phyloP scores from a whole-genome alignment of 768 basidiomycete genomes.

The Cystofilobasidium bisporidii region DNA sequence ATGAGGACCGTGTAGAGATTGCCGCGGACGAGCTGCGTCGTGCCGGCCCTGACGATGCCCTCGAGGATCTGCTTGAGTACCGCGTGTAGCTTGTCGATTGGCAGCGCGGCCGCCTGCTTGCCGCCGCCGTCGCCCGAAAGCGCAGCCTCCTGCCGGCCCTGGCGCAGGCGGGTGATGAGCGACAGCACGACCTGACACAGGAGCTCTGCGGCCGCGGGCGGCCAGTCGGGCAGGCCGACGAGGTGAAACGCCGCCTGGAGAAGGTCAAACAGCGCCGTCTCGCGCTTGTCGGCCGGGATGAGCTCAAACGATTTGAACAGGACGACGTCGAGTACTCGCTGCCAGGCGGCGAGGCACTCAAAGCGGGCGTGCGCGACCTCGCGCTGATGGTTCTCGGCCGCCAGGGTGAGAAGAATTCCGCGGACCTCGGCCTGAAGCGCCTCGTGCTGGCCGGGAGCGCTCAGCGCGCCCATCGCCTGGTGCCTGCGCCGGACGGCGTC shows the following conservation, averaged over 20 bases:
- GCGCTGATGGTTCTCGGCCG: conserved; percentile 76
- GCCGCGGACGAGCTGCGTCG: conserved; percentile 75
- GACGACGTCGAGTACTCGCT: conserved; percentile 68
- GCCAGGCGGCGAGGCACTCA: conserved; percentile 72
- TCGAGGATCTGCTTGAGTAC: conserved; percentile 67
- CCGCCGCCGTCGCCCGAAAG: conserved; percentile 61
- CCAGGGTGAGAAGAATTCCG: conserved; percentile 74
- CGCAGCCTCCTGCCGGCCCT: conserved; percentile 54
- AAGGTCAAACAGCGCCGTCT: conserved; percentile 82
- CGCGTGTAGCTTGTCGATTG: conserved; percentile 49
- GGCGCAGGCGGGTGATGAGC: conserved; percentile 75
- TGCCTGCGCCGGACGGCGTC: conserved; percentile 52
- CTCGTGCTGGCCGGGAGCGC: conserved; percentile 51
- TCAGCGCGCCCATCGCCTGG: conserved; percentile 57
- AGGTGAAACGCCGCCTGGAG: conserved; percentile 63
- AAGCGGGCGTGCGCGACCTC: conserved; percentile 64
- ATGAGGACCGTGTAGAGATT: conserved; percentile 87
- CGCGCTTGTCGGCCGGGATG: conserved; percentile 68
- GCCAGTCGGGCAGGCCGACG: conserved; percentile 54
- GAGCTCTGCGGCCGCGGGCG: conserved; percentile 66
- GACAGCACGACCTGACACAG: conserved; percentile 74
- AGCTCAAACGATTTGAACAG: conserved; percentile 78
- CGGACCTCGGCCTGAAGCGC: conserved; percentile 58
- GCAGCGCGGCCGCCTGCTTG: conserved; percentile 13
- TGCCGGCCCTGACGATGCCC: conserved; percentile 63